Evolutionary conservation across 441 rosid genomes (phyloP).

Genomic region (Eruca vesicaria): DNA sequence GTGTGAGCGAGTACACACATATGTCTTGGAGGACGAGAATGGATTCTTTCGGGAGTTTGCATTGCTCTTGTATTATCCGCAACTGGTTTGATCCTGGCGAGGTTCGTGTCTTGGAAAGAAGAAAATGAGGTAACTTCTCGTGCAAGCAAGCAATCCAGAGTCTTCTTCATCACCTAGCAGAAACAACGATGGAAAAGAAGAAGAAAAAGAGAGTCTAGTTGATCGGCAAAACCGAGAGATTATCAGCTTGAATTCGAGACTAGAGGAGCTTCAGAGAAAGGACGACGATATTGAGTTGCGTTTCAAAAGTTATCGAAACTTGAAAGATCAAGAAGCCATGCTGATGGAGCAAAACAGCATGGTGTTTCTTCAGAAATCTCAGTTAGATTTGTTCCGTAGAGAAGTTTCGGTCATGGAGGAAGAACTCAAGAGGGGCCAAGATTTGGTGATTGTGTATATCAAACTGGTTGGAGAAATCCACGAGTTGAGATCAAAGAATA

Average conservation of each 20-base stretch:
- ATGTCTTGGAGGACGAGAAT: too few relatives aligned
- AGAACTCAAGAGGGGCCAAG: constrained; percentile 44
- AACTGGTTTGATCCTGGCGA: constrained; percentile 57
- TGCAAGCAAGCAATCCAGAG: constrained; percentile 16
- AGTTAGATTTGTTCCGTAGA: constrained; percentile 44
- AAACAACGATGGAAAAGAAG: constrained; percentile 15
- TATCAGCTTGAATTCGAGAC: constrained; percentile 31
- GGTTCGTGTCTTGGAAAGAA: constrained; percentile 38
- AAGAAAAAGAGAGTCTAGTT: constrained; percentile 17
- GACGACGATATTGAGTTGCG: constrained; percentile 41
- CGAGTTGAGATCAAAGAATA: constrained; percentile 38
- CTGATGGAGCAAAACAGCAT: constrained; percentile 49
- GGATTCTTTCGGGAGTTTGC: too few relatives aligned
- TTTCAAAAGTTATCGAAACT: constrained; percentile 44
- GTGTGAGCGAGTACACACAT: too few relatives aligned
- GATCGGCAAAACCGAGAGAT: constrained; percentile 38
- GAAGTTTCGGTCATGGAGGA: constrained; percentile 51
- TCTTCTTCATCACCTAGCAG: constrained; percentile 9
- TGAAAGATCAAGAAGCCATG: constrained; percentile 57
- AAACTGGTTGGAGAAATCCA: constrained; percentile 41
- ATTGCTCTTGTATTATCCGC: constrained; percentile 60
- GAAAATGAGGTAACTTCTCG: constrained; percentile 12
- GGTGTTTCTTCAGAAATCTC: constrained; percentile 42
- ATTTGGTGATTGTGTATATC: constrained; percentile 38
- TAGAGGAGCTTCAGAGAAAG: constrained; percentile 51